Evolutionary conservation across 164 flowering plant species (phyloP), one percentile per base, ranked within the genome.

Genomic region (Berberis thunbergii): DNA sequence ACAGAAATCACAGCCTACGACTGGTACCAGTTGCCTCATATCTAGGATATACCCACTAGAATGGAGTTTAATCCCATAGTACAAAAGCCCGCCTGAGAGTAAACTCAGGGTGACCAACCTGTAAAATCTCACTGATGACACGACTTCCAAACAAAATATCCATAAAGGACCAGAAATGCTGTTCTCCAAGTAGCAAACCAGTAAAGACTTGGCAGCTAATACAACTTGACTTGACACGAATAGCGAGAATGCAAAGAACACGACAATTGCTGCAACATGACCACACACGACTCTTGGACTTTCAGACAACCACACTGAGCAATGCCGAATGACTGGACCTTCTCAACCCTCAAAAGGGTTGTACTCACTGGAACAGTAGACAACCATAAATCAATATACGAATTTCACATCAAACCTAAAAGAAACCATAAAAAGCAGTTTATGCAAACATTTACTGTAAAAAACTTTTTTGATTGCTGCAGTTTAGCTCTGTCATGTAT

Each of bases 291-390:
- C 96, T 54, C 66, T 62, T 79, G 26, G 86, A 94, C 89, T 82
- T 83, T 86, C 87, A 85, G 86, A 91, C 86, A 84, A 86, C 93
- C 84, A 84, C 63, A 85, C 72, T 78, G 91, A 79, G 91, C 94
- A 84, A 81, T 43, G 93, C 92, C 79, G 84, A 80, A 87, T 76
- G 86, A 83, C 86, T 87, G 91, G 90, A 88, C 98, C 96, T 86
- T 86, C 88, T 81, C 92, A 84, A 84, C 78, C 83, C 89, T 79
- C 91, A 85, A 71, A 83, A 77, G 82, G 74, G 85, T 77, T 26
- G 84, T 69, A 94, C 96, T 94, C 97, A 91, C 99, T 94, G 99
- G 99, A 91, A 91, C 95, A 94, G 79, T 83, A 89, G 79, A 89
- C 79, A 93, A 81, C 69, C 26, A 61, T 59, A 72, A 76, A 87